Conservation (phyloP, 768 basidiomycete genomes). For the Suillus cothurnatus region DNA sequence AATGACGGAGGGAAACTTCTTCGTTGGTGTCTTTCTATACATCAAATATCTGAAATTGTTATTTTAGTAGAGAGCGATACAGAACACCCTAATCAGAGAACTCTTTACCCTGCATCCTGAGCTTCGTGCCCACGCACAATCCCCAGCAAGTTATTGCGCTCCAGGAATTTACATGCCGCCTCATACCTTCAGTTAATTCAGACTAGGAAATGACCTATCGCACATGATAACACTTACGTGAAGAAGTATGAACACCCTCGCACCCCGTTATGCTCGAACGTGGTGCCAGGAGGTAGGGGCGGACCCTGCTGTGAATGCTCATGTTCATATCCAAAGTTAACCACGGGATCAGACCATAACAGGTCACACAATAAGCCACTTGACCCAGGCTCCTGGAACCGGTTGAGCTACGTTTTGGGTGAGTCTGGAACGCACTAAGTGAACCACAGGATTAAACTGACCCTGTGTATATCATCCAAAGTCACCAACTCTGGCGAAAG, state of each 20-base stretch:
- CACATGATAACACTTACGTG: constrained; percentile 59
- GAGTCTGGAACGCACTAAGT: constrained; percentile 13
- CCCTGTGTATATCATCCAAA: constrained; percentile 71
- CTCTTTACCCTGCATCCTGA: constrained; percentile 89
- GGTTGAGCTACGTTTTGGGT: constrained; percentile 64
- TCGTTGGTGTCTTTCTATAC: constrained; percentile 93
- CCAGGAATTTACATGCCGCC: constrained; percentile 94
- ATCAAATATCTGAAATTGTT: constrained; percentile 70
- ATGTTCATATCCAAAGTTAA: constrained; percentile 84
- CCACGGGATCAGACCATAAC: constrained; percentile 94
- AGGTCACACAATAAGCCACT: constrained; percentile 92
- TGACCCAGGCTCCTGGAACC: constrained; percentile 93
- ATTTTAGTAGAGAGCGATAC: neutral
- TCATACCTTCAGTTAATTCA: constrained; percentile 57
- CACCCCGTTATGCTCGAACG: constrained; percentile 78
- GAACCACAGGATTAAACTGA: constrained; percentile 33
- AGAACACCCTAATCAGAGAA: neutral
- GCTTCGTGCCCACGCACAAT: constrained; percentile 98
- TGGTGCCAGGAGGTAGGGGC: constrained; percentile 56
- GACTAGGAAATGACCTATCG: neutral
- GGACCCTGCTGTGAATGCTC: constrained; percentile 52
- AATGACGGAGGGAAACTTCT: constrained; percentile 96
- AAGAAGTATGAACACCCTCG: constrained; percentile 92
- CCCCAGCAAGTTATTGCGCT: constrained; percentile 85
- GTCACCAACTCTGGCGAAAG: constrained; percentile 84